Base-by-base conservation (phyloP, 768 basidiomycete genomes). In the Rhizopogon vesiculosus region DNA sequence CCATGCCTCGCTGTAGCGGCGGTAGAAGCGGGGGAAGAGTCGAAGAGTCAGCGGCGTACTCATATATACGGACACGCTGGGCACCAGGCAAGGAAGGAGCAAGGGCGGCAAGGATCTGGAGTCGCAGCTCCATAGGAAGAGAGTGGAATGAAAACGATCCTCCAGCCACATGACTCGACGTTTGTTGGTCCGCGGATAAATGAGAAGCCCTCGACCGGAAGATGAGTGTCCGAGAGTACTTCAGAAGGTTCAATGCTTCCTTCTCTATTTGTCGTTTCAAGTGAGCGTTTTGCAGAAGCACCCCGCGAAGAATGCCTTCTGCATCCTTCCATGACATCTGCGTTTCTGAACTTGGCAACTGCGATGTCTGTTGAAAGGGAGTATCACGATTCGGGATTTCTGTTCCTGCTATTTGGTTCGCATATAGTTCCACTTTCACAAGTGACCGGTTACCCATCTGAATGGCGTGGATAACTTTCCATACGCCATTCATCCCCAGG, bases 71-170 rank as follows among this genome's bases (percentile, higher is more conserved):
- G 56, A 75, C 69, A 18, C 78, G 78, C 59, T 88, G 86, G 1
- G 74, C 68, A n/a, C 72, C 56, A 16, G 85, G 85, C 48, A 88
- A 76, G 1, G 69, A 73, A 15, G 84, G 85, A 5, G 82, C 76
- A 29, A 85, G 62, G 59, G 78, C 74, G 28, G 82, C 78, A 46
- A 87, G 74, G 45, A 84, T 78, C 65, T 82, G 61, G 6, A 82
- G 71, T 54, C 80, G 78, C 19, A 88, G 72, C 62, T 88, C 86
- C 28, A 67, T 75, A 1, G 87, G 87, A 31, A 88, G 69, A 19
- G 61, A 59, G 13, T 63, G 56, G 62, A 81, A 78, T 10, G 74
- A 69, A 59, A 73, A 74, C 5, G 64, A 56, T 39, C 54, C 49
- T 16, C 50, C 63, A 18, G 61, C 40, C 25, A 62, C 39, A 55